Evolutionary conservation across 2,329 filamentous ascomycete genomes (phyloP), one percentile per base, ranked within the genome.

Genomic region (Talaromyces sp.): DNA sequence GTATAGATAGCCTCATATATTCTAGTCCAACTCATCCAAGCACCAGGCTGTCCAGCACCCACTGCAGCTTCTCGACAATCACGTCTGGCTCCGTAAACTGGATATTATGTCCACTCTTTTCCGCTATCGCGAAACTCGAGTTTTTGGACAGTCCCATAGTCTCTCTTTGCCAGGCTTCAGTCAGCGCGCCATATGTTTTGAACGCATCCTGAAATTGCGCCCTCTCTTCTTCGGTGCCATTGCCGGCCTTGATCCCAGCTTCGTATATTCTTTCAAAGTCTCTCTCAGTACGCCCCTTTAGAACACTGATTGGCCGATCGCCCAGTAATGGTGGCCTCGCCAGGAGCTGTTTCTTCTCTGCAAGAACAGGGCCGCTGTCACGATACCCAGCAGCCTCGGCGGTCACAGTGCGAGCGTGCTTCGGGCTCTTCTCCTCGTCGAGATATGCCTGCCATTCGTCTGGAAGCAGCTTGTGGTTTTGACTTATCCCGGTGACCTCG

Each of bases 271-370:
- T 66, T 53, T 65, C 60, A 28, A 65, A 66, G 56, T 68, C 67
- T 42, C 28, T 30, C 49, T 63, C 63, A 1, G 64, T 63, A 55
- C 70, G 65, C 47, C 67, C 68, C 57, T 69, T 65, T 17, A 72
- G 64, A 27, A 71, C 69, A 59, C 67, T 68, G 33, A 71, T 63
- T 13, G 68, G 59, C 6, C 36, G 65, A 53, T 60, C 57, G 30
- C 64, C 63, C 22, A 65, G 60, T 2, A 71, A 62, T n/a, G 61
- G 60, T 27, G 65, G 64, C 30, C 11, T 32, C n/a, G 33, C 27
- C 52, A 66, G 62, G 27, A 71, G 66, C 60, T 72, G 70, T 57
- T 66, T 65, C 47, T 68, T 67, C 19, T 39, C 32, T 25, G 57
- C 42, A 15, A 59, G 60, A 28, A 59, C 52, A 2, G 39, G 55